Conservation (phyloP, 768 basidiomycete species). For the Tricholoma hemisulphureum region DNA sequence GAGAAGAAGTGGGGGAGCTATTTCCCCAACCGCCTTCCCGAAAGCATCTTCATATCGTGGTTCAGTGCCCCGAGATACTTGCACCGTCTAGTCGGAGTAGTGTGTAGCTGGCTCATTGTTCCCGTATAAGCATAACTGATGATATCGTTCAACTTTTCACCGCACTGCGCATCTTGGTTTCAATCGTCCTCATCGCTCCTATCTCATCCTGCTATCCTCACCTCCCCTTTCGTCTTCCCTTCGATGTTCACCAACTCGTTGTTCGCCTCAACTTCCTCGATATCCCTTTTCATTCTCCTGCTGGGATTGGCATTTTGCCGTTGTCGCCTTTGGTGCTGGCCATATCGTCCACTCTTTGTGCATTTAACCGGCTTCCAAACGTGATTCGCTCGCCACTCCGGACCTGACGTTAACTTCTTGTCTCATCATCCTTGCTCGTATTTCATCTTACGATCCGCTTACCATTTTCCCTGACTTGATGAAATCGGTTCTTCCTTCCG, state of each 20-base stretch:
- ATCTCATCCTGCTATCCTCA: neutral
- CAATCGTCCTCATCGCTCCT: neutral
- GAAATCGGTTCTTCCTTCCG: too few species aligned
- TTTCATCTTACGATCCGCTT: too few species aligned
- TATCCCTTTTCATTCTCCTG: too few species aligned
- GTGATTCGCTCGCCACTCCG: too few species aligned
- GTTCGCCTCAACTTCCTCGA: too few species aligned
- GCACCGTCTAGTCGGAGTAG: neutral
- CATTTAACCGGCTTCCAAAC: too few species aligned
- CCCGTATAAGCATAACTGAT: neutral
- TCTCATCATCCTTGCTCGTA: too few species aligned
- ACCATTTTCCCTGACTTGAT: too few species aligned
- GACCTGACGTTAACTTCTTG: too few species aligned
- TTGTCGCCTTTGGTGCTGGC: neutral
- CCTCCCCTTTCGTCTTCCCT: too few species aligned
- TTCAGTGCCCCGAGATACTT: neutral
- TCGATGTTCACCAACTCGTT: too few species aligned
- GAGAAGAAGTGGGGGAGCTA: neutral
- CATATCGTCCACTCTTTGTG: neutral
- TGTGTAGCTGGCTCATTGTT: neutral
- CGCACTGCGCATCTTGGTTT: neutral
- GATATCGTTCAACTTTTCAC: too few species aligned
- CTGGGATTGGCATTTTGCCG: neutral
- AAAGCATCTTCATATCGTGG: neutral
- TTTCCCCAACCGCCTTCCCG: neutral